Base-by-base conservation (phyloP, 176 grass and related monocot genomes). In the Rhynchospora pubera region DNA sequence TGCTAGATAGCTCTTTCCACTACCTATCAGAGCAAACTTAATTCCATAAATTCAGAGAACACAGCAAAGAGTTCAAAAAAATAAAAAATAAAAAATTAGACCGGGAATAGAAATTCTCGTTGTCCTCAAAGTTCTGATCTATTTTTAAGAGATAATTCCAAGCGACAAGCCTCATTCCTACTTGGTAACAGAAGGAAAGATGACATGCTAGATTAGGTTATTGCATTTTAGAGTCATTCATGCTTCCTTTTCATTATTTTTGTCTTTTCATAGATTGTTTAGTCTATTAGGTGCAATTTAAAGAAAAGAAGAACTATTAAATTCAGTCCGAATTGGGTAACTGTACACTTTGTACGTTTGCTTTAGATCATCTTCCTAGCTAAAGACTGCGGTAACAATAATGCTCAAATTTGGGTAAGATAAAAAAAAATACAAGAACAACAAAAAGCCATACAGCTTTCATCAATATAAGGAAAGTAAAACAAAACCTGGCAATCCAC, bases 1-100 rank as follows among this genome's bases (percentile, higher is more conserved):
- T 18, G 92, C 95, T 60, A 98, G 83, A 82, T 98, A 98, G 79
- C 95, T 94, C 83, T 98, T 98, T 69, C 95, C 95, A 90, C 95
- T 98, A 90, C 95, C 95, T 98, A 79, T 18, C 88, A 28, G 79
- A 59, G 71, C 12, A 77, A 84, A 85, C 22, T 63, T 69, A 10
- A 62, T 52, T 52, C 74, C 26, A 74, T 23, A 72, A 47, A 52
- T 26, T 52, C 42, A 19, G 43, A 23, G 34, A 23, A 81, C 1
- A 86, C n/a, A 60, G 45, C 19, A 81, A 64, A 62, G 1, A 69
- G 67, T 21, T 19, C 16, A 16, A 16, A 18, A 58, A 58, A n/a
- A n/a, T n/a, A n/a, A n/a, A n/a, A n/a, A n/a, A n/a, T n/a, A n/a
- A n/a, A 6, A 58, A 1, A 19, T 2, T 58, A 58, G 16, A 58